Conservation (phyloP, 164 flowering plant genomes). For the Stephania yunnanensis region DNA sequence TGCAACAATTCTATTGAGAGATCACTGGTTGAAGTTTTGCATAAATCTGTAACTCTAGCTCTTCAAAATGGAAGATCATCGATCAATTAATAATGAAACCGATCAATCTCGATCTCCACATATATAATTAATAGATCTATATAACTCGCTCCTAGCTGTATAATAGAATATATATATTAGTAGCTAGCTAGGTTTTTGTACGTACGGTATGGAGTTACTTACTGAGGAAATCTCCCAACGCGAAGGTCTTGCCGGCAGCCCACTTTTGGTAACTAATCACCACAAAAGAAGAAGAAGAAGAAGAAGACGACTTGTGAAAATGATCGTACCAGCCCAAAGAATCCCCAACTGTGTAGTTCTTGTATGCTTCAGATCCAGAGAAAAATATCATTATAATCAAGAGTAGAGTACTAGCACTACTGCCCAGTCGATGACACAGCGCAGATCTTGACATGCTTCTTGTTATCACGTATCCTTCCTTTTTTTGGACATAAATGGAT, state of each 20-base stretch:
- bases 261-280: slow-evolving; percentile 67
- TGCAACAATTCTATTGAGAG: no score
- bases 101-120: no score
- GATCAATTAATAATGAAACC: no score
- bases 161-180: no score
- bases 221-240: slow-evolving; percentile 93
- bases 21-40: no score
- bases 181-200: no score
- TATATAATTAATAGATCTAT: no score
- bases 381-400: background rate
- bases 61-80: no score
- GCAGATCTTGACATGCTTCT: background rate
- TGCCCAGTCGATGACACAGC: background rate
- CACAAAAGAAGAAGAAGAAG: no score
- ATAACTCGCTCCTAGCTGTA: no score
- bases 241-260: slow-evolving; percentile 58
- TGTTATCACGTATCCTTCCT: background rate
- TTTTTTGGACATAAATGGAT: background rate
- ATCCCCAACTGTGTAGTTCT: slow-evolving; percentile 89
- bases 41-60: no score
- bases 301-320: slow-evolving; percentile 33
- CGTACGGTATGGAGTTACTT: slow-evolving; percentile 19
- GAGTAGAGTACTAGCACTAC: no score
- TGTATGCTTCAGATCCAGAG: slow-evolving; percentile 41
- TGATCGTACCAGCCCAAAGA: slow-evolving; percentile 85